Evolutionary conservation across 2,329 filamentous ascomycete genomes (phyloP), one percentile per base, ranked within the genome.

Genomic region (Cladosporium sp.): DNA sequence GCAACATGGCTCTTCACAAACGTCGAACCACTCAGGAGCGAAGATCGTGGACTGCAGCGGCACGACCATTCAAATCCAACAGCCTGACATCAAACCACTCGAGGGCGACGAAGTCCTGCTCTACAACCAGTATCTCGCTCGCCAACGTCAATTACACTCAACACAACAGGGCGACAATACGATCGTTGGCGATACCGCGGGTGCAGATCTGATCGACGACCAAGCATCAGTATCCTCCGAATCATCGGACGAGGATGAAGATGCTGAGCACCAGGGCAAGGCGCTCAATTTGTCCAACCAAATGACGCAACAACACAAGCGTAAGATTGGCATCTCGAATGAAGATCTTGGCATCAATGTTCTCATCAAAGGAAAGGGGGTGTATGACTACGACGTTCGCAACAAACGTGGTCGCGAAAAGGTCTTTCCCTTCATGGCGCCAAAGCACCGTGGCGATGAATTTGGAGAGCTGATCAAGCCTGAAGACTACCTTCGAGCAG

Each of bases 401-500:
- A 89, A 89, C 35, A 97, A 96, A 72, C 95, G 90, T 70, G 94
- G 94, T 3, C 83, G 92, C 56, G 94, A 99, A 70, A 87, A 91
- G 61, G 89, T 96, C 76, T 97, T 97, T 69, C 94, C 94, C 0
- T 87, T 95, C 54, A 84, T 92, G 1, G 84, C 92, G 22, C 86
- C 91, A 52, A 82, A 90, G 66, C 89, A 86, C 70, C 86, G 91
- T 51, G 84, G 82, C 28, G 94, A 97, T 69, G 93, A 97, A 62
- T 99, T 94, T 73, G 94, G 94, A 58, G 94, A 99, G 63, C 77
- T 95, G 15, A 97, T 99, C 65, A 85, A 91, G 55, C 90, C 93
- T 0, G 94, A 97, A 71, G 94, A 99, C 62, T 99, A 93, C 69
- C 81, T 97, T 1, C 84, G 92, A 58, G 93, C 92, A 0, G 94